phyloP scores from a whole-genome alignment of 2,329 filamentous ascomycete genomes.

The Diaporthe amygdali region DNA sequence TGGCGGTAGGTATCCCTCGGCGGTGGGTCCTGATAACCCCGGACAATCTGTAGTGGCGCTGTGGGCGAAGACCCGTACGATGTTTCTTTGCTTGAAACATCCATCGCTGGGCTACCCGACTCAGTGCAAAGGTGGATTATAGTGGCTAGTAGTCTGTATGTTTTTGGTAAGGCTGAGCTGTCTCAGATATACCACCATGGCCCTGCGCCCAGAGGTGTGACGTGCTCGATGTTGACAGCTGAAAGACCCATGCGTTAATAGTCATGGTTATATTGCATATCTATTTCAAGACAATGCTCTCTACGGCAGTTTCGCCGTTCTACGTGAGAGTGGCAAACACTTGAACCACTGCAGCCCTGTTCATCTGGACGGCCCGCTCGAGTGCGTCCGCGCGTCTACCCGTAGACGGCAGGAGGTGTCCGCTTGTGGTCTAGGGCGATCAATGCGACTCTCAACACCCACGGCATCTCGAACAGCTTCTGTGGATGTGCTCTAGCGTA shows the following conservation, averaged over 20 bases:
- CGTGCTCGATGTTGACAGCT: not conserved
- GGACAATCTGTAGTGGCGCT: not conserved
- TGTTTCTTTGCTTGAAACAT: slow-evolving; percentile 11
- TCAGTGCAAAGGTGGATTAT: not conserved
- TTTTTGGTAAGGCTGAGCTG: slow-evolving; percentile 5
- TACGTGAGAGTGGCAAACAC: too few species aligned
- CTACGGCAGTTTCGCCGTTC: not conserved
- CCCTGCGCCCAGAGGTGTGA: not conserved
- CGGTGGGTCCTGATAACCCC: not conserved
- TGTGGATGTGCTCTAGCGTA: not conserved
- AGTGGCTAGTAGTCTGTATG: not conserved
- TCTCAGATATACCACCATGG: not conserved
- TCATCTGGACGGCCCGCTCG: too few species aligned
- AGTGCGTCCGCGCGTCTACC: not conserved
- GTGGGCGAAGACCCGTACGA: slow-evolving; percentile 1
- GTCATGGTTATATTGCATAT: not conserved
- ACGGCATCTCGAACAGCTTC: not conserved
- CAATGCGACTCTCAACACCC: not conserved
- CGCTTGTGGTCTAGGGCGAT: too few species aligned
- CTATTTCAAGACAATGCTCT: not conserved
- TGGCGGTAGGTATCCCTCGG: not conserved
- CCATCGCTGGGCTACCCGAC: not conserved
- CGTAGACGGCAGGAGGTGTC: not conserved
- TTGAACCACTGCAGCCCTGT: not conserved
- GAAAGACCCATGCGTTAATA: not conserved